These are phyloP conservation scores for Diatrype stigma DNA, from an alignment of 2,329 filamentous ascomycete species.

Conservation along the genomic window DNA sequence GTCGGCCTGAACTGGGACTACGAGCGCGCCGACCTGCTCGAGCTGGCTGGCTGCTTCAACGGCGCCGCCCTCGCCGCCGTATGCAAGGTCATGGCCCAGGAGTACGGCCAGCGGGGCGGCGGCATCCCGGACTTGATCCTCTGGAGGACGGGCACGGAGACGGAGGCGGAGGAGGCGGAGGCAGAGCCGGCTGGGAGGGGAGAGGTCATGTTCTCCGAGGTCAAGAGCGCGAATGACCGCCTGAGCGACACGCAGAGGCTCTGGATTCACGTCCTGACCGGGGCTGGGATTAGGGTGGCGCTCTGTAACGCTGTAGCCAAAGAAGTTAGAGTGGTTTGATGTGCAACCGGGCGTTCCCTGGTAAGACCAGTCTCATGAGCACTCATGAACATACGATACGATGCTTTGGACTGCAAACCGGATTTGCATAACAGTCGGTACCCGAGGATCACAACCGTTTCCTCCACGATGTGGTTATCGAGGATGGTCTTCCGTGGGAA, in stretches of 20 bases:
- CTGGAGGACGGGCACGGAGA: conserved; percentile 68
- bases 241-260: conserved; percentile 93
- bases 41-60: conserved; percentile 74
- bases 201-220: conserved; percentile 73
- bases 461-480: too few relatives aligned
- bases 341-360: not conserved
- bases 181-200: conserved; percentile 29
- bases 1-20: conserved; percentile 92
- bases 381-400: too few relatives aligned
- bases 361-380: not conserved
- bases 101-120: conserved; percentile 80
- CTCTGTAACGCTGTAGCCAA: conserved; percentile 63
- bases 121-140: conserved; percentile 91
- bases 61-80: conserved; percentile 77
- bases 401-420: too few relatives aligned
- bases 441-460: too few relatives aligned
- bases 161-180: too few relatives aligned
- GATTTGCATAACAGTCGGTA: too few relatives aligned
- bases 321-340: conserved; percentile 40
- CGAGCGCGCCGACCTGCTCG: conserved; percentile 69
- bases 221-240: conserved; percentile 84
- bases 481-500: too few relatives aligned
- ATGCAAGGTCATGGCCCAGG: conserved; percentile 92
- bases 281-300: conserved; percentile 81
- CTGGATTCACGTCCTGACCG: conserved; percentile 91